Evolutionary conservation across 1,284 basidiomycete genomes (phyloP), one percentile per base, ranked within the genome.

Genomic region (Mrakiaceae sp.): DNA sequence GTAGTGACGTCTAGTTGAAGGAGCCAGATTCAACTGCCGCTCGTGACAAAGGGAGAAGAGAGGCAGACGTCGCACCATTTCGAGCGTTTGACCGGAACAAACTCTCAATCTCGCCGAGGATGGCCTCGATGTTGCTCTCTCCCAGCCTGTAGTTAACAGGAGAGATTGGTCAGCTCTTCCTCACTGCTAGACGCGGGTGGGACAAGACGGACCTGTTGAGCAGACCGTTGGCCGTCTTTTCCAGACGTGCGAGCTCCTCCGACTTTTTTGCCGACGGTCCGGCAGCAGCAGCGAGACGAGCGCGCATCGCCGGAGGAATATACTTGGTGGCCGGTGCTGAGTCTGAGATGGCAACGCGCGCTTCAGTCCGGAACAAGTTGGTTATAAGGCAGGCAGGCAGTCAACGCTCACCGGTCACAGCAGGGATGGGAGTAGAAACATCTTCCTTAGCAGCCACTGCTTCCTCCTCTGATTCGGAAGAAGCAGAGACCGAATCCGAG

Each of bases 121-220:
- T 90, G 0, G 83, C 81, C 8, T 84, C 82, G 66, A 98, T 86
- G 71, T 98, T 98, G 74, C 87, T 88, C 74, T 97, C 94, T 70
- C 87, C 90, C 84, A 93, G 80, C 69, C 27, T 27, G 27, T 27
- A 27, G 27, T 27, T 27, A 27, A 27, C 27, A 27, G 27, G 27
- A 27, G 27, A 27, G 27, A 27, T 27, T 27, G 27, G 27, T 27
- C 27, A 27, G 27, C 27, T 27, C 27, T 27, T 27, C 27, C 27
- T 27, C 27, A 27, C 27, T 27, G 27, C 27, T 27, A 27, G 27
- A 27, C 27, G 27, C 27, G 27, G 27, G 27, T 27, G 27, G 27
- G 27, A 27, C 27, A 27, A 27, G 27, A 27, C 27, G 27, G 27
- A 27, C 27, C 90, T 82, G 75, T 97, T 97, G 59, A 97, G 80